phyloP scores from a whole-genome alignment of 78 protist genomes.

The Dictyostelium brefeldianum region DNA sequence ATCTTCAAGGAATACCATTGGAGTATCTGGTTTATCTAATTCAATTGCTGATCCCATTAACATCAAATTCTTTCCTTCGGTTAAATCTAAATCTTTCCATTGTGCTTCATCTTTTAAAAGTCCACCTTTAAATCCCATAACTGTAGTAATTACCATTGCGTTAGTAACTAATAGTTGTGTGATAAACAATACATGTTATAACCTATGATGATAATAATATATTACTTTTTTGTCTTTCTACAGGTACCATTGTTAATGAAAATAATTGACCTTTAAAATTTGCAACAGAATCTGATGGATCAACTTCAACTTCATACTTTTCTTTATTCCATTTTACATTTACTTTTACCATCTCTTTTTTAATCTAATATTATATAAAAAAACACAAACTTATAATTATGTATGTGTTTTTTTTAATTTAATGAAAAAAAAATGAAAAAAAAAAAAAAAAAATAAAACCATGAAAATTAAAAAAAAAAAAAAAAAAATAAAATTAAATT shows the following conservation, averaged over 20 bases:
- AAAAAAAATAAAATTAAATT: too few species aligned
- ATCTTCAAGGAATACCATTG: constrained; percentile 80
- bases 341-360: constrained; percentile 67
- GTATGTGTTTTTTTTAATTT: too few species aligned
- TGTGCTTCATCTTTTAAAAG: constrained; percentile 88
- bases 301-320: constrained; percentile 82
- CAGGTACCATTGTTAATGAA: constrained; percentile 89
- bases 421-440: too few species aligned
- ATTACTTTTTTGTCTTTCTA: constrained; percentile 92
- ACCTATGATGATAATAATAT: not conserved
- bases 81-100: constrained; percentile 52
- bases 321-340: constrained; percentile 92
- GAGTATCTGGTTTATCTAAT: constrained; percentile 36
- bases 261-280: constrained; percentile 87
- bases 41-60: constrained; percentile 86
- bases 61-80: constrained; percentile 85
- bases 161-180: too few species aligned
- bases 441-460: too few species aligned
- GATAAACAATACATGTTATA: too few species aligned
- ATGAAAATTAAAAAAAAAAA: too few species aligned
- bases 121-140: constrained; percentile 87
- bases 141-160: too few species aligned
- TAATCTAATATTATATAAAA: too few species aligned
- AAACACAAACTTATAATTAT: too few species aligned
- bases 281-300: constrained; percentile 41